phyloP scores from a whole-genome alignment of 176 grass and related monocot species.

The Metroxylon sagu region DNA sequence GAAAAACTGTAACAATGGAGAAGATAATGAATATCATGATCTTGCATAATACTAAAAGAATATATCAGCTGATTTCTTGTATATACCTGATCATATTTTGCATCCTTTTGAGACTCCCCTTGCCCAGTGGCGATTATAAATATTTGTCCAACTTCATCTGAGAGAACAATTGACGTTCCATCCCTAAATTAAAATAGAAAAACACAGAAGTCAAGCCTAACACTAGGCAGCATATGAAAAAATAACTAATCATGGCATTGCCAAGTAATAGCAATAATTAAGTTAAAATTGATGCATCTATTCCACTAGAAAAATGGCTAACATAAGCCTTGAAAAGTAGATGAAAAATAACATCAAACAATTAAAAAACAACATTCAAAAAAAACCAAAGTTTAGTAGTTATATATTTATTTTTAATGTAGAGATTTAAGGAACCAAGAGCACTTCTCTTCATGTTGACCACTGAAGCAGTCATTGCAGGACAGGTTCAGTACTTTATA shows the following conservation, averaged over 20 bases:
- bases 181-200: constrained; percentile 44
- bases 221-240: neutral
- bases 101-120: constrained; percentile 96
- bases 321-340: too few relatives aligned
- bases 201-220: neutral
- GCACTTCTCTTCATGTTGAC: too few relatives aligned
- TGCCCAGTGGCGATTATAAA: constrained; percentile 92
- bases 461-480: too few relatives aligned
- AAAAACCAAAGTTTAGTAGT: too few relatives aligned
- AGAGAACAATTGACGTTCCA: constrained; percentile 88
- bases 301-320: too few relatives aligned
- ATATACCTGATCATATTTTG: constrained; percentile 90
- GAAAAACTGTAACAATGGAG: constrained; percentile 57
- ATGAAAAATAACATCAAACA: too few relatives aligned
- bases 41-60: neutral
- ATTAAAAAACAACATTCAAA: too few relatives aligned
- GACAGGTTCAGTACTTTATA: too few relatives aligned
- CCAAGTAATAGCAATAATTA: too few relatives aligned
- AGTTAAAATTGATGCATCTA: too few relatives aligned
- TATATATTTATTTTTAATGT: too few relatives aligned
- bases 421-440: too few relatives aligned
- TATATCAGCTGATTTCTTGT: constrained; percentile 14
- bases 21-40: constrained; percentile 7
- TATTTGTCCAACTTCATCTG: constrained; percentile 98
- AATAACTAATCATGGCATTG: neutral